These are phyloP conservation scores for Flueggea neowawraea DNA, from an alignment of 441 rosid species.

Conservation along the genomic window DNA sequence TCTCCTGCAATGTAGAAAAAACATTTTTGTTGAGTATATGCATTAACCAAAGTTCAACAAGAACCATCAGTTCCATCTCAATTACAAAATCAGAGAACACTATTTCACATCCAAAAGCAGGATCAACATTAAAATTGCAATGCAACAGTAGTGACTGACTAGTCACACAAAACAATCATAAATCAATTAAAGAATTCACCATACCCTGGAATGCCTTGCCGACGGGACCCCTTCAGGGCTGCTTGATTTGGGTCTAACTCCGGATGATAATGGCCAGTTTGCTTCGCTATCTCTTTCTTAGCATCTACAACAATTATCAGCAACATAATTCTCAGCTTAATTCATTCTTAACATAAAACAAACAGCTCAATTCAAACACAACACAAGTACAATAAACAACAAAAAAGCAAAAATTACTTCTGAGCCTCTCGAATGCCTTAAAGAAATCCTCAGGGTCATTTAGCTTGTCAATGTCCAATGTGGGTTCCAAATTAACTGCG, in stretches of 20 bases:
- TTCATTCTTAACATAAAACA: constrained; percentile 3
- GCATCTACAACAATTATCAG: constrained; percentile 45
- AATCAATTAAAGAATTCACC: constrained; percentile 5
- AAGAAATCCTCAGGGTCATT: constrained; percentile 71
- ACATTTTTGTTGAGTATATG: background rate
- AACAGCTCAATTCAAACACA: background rate
- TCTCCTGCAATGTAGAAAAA: constrained; percentile 37
- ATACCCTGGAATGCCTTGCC: constrained; percentile 62
- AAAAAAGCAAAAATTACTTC: constrained; percentile 44
- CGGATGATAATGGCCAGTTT: constrained; percentile 39
- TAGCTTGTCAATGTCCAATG: constrained; percentile 51
- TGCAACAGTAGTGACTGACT: background rate
- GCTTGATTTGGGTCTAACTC: constrained; percentile 35
- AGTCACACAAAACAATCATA: constrained; percentile 5
- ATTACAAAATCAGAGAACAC: too few relatives aligned
- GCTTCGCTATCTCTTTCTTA: constrained; percentile 64
- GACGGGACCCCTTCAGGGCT: constrained; percentile 39
- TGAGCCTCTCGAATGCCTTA: constrained; percentile 52
- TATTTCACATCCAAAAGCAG: too few relatives aligned
- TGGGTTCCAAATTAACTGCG: constrained; percentile 35
- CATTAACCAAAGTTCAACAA: background rate
- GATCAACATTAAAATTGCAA: too few relatives aligned
- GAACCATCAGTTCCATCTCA: background rate
- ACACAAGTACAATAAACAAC: background rate
- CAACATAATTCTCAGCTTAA: constrained; percentile 3